phyloP scores from a whole-genome alignment of 1,284 basidiomycete genomes.

The Puccinia hordei region DNA sequence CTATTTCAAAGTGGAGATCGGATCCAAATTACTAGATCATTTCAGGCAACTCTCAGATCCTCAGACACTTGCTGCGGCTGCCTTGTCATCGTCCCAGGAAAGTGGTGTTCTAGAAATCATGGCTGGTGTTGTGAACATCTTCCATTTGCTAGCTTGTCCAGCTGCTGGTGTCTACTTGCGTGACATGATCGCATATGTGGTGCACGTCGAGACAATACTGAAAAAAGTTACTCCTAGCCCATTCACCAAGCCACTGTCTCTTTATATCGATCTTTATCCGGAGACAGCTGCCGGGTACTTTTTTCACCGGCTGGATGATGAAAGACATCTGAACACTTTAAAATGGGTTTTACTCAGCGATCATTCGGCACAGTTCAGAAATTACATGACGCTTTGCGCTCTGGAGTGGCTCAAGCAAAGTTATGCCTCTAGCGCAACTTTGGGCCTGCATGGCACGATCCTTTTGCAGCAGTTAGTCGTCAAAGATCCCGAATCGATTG shows the following conservation, averaged over 20 bases:
- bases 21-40: constrained; percentile 93
- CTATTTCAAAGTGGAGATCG: constrained; percentile 99
- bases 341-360: constrained; percentile 55
- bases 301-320: constrained; percentile 71
- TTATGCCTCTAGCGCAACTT: constrained; percentile 12
- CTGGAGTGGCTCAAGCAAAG: constrained; percentile 47
- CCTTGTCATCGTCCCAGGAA: constrained; percentile 76
- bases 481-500: constrained; percentile 44
- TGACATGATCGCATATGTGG: constrained; percentile 79
- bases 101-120: constrained; percentile 91
- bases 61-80: constrained; percentile 76
- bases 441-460: constrained; percentile 46
- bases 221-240: constrained; percentile 86
- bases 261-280: constrained; percentile 88
- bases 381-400: constrained; percentile 48
- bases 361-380: constrained; percentile 55
- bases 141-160: constrained; percentile 83
- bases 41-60: constrained; percentile 84
- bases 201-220: constrained; percentile 89
- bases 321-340: constrained; percentile 54
- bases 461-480: constrained; percentile 41
- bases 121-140: constrained; percentile 91
- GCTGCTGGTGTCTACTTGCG: constrained; percentile 91
- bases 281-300: constrained; percentile 82
- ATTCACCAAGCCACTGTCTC: constrained; percentile 89